Evolutionary conservation across 2,329 filamentous ascomycete genomes (phyloP).

Genomic region (Chlorencoelia australis): DNA sequence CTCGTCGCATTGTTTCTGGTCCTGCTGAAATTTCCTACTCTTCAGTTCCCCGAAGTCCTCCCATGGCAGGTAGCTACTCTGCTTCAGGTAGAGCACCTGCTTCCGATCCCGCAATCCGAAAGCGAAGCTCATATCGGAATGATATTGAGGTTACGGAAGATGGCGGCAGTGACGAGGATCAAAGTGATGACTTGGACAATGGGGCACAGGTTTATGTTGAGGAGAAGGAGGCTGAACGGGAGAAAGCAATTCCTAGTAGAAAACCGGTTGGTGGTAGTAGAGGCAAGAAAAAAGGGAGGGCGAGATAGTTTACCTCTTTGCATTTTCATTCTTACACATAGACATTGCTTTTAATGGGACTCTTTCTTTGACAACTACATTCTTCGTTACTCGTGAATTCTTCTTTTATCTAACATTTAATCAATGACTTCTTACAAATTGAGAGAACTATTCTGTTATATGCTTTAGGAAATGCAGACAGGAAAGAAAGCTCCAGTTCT

Average conservation of each 20-base stretch:
- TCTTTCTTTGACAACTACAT: conserved; percentile 1
- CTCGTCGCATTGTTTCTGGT: conserved; percentile 25
- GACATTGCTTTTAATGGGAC: conserved; percentile 11
- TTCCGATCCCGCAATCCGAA: conserved; percentile 17
- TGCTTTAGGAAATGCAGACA: too few relatives aligned
- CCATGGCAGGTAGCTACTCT: conserved; percentile 13
- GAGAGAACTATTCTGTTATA: too few relatives aligned
- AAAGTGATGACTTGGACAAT: conserved; percentile 23
- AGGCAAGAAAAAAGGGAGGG: conserved; percentile 18
- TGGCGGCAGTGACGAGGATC: conserved; percentile 14
- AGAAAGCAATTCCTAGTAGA: conserved; percentile 8
- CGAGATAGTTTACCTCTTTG: conserved; percentile 7
- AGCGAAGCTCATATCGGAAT: conserved; percentile 11
- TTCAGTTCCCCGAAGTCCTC: conserved; percentile 18
- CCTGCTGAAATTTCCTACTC: conserved; percentile 28
- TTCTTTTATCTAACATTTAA: too few relatives aligned
- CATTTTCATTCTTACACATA: conserved; percentile 7
- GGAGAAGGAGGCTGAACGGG: conserved; percentile 11
- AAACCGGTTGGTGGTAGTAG: conserved; percentile 16
- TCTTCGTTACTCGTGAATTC: too few relatives aligned
- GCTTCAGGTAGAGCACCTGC: conserved; percentile 11
- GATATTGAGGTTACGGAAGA: conserved; percentile 12
- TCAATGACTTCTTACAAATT: too few relatives aligned
- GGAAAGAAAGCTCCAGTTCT: too few relatives aligned
- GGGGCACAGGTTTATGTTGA: conserved; percentile 23